These are phyloP conservation scores for Trichophyton verrucosum DNA, from an alignment of 2,329 filamentous ascomycete species.

Conservation along the genomic window DNA sequence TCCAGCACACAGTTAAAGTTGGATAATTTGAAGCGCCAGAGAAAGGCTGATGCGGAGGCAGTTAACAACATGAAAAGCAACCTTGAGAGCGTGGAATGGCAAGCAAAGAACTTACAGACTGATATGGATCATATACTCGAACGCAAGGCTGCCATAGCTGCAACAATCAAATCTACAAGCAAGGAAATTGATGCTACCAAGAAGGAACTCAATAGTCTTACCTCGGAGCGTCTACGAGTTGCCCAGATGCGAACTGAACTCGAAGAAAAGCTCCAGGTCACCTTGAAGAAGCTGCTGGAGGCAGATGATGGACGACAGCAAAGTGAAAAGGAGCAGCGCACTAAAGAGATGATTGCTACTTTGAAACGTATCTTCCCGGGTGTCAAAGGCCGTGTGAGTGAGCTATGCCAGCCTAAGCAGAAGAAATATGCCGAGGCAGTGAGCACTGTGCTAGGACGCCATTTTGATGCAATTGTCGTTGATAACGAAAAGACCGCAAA, in stretches of 20 bases:
- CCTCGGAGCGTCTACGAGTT: constrained; percentile 69
- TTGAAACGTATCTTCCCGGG: constrained; percentile 86
- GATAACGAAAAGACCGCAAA: constrained; percentile 89
- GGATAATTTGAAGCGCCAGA: constrained; percentile 73
- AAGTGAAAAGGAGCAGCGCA: constrained; percentile 64
- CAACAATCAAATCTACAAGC: constrained; percentile 53
- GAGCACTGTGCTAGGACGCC: constrained; percentile 76
- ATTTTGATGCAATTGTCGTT: constrained; percentile 90
- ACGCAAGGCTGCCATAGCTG: constrained; percentile 51
- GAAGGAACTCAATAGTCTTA: constrained; percentile 74
- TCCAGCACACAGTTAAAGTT: constrained; percentile 70
- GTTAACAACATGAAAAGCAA: constrained; percentile 81
- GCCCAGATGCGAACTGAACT: constrained; percentile 76
- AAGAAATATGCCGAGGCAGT: constrained; percentile 94
- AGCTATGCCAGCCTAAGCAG: constrained; percentile 90
- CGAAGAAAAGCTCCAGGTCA: constrained; percentile 79
- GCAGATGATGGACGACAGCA: constrained; percentile 77
- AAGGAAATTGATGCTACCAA: constrained; percentile 78
- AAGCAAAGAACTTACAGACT: constrained; percentile 58
- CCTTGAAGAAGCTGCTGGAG: constrained; percentile 67
- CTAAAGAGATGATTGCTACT: constrained; percentile 71
- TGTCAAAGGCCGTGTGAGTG: constrained; percentile 78
- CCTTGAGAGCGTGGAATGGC: constrained; percentile 64
- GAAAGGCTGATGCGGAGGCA: constrained; percentile 83
- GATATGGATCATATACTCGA: constrained; percentile 59